A percentile compares a stretch with the other conserved stretches of the same genome.
phyloP scores from a whole-genome alignment of 768 basidiomycete genomes.

The Neoboletus brunneissimus region DNA sequence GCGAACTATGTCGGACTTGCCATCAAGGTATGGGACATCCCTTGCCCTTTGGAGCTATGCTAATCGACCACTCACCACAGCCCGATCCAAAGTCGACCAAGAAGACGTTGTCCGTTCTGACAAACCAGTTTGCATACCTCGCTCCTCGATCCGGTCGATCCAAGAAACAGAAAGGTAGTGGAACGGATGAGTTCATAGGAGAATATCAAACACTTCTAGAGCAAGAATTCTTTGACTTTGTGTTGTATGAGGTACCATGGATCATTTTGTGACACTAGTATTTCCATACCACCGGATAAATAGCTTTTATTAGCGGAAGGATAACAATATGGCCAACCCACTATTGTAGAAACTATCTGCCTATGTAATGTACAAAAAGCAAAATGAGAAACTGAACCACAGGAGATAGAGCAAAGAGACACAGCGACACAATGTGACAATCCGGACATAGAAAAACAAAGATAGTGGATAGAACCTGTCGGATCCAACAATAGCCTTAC shows the following conservation, averaged over 20 bases:
- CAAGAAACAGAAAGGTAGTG: constrained; percentile 34
- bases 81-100: constrained; percentile 84
- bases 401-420: constrained; percentile 25
- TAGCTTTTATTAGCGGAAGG: constrained; percentile 53
- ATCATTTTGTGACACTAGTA: constrained; percentile 58
- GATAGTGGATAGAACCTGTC: constrained; percentile 14
- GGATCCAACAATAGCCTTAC: constrained; percentile 11
- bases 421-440: constrained; percentile 18
- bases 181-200: constrained; percentile 72
- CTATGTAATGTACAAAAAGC: constrained; percentile 40
- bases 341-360: constrained; percentile 49
- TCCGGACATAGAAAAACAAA: constrained; percentile 15
- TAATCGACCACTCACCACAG: constrained; percentile 36
- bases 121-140: constrained; percentile 79
- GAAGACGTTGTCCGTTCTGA: constrained; percentile 71
- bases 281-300: constrained; percentile 24
- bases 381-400: constrained; percentile 20
- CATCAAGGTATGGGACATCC: constrained; percentile 58
- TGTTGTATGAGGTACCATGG: constrained; percentile 91
- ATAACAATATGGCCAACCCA: constrained; percentile 63
- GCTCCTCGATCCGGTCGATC: constrained; percentile 59
- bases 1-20: constrained; percentile 83
- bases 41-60: background rate
- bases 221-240: constrained; percentile 94
- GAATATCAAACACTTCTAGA: constrained; percentile 94